Evolutionary conservation across 108 stramenopile species (phyloP).

Genomic region (Aurantiochytrium sp.): DNA sequence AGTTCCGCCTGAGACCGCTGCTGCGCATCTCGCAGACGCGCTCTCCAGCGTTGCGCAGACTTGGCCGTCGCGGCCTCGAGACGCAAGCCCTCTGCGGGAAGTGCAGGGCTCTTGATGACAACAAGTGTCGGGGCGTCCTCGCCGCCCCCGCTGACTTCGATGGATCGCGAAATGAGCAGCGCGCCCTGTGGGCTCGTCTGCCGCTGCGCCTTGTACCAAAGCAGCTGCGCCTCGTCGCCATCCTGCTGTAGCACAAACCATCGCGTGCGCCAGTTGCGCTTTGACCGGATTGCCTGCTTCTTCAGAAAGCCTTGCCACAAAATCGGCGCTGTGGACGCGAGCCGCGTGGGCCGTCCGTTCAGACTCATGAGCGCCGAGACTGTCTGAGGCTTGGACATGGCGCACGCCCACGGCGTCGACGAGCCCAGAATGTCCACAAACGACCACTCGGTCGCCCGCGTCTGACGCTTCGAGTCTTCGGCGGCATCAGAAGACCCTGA

Average conservation of each 20-base stretch:
- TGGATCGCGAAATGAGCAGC: not conserved
- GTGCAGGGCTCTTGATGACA: not conserved
- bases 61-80: not conserved
- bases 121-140: not conserved
- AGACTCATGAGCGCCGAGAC: not conserved
- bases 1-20: not conserved
- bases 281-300: not conserved
- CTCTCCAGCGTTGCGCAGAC: not conserved
- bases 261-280: not conserved
- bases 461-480: too few species aligned
- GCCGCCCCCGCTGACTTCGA: not conserved
- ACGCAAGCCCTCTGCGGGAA: not conserved
- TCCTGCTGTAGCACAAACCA: conserved; percentile 1
- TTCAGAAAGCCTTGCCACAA: not conserved
- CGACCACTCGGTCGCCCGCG: not conserved
- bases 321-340: not conserved
- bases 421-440: not conserved
- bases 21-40: not conserved
- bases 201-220: conserved; percentile 18
- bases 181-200: not conserved
- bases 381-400: not conserved
- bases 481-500: too few species aligned
- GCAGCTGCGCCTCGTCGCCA: not conserved
- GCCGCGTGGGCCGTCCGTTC: not conserved
- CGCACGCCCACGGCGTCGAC: not conserved